Conservation (phyloP, 371 early-diverging fungal genomes). For the Mortierella sp. region DNA sequence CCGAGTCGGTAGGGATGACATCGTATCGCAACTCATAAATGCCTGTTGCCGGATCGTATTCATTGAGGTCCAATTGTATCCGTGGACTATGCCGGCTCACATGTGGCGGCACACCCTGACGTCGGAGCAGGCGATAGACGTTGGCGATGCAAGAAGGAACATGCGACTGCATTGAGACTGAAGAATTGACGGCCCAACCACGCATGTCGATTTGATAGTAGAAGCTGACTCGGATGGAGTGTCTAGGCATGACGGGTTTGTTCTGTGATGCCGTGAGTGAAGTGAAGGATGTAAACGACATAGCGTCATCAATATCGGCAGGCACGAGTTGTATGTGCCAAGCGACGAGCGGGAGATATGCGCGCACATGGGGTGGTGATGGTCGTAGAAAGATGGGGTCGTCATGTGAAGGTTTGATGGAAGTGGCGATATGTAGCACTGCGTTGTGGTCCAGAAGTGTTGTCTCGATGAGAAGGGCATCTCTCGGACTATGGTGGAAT, state of each 20-base stretch:
- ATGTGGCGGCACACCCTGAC: slow-evolving; percentile 58
- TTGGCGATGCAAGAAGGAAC: slow-evolving; percentile 59
- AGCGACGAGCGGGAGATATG: slow-evolving; percentile 55
- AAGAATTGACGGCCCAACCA: slow-evolving; percentile 59
- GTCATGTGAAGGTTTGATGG: slow-evolving; percentile 57
- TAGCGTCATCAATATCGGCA: slow-evolving; percentile 52
- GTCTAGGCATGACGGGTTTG: slow-evolving; percentile 57
- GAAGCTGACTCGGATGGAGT: slow-evolving; percentile 58
- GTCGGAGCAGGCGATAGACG: slow-evolving; percentile 43
- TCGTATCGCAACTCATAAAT: slow-evolving; percentile 58
- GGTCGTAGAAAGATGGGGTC: slow-evolving; percentile 60
- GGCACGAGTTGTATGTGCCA: slow-evolving; percentile 58
- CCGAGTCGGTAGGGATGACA: slow-evolving; percentile 51
- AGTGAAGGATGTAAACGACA: slow-evolving; percentile 56
- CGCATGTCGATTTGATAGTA: slow-evolving; percentile 59
- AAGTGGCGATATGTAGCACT: slow-evolving; percentile 59
- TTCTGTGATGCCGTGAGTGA: slow-evolving; percentile 49
- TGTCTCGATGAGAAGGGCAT: slow-evolving; percentile 57
- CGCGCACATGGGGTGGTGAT: slow-evolving; percentile 58
- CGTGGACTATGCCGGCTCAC: slow-evolving; percentile 52
- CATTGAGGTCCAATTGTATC: slow-evolving; percentile 58
- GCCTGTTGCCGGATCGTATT: slow-evolving; percentile 55
- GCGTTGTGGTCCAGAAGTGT: slow-evolving; percentile 59
- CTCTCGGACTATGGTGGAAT: slow-evolving; percentile 40
- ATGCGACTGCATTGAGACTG: slow-evolving; percentile 57